A percentile compares a stretch with the other conserved stretches of the same genome.
Evolutionary conservation across 805 yeast genomes (phyloP).

Genomic region (Saccharomycopsis amapae): DNA sequence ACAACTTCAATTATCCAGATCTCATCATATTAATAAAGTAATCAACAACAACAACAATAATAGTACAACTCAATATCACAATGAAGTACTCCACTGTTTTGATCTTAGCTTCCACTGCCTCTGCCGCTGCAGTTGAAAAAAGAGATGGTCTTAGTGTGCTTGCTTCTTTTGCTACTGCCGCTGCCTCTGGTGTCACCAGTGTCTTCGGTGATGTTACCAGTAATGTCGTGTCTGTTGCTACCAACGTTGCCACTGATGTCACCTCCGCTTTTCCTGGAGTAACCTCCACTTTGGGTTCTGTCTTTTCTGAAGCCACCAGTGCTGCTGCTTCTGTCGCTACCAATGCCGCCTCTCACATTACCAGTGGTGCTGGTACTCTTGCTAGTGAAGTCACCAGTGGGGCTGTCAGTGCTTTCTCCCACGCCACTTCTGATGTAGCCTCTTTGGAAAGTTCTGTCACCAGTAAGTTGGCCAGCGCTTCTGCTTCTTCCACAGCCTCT

Average conservation of each 20-base stretch:
- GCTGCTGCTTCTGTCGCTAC: constrained; percentile 12
- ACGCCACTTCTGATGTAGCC: constrained; percentile 9
- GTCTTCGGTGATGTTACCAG: constrained; percentile 11
- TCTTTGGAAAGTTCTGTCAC: constrained; percentile 6
- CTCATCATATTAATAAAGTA: background rate
- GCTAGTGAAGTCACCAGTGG: constrained; percentile 10
- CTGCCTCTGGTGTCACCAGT: constrained; percentile 8
- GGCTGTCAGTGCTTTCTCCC: constrained; percentile 5
- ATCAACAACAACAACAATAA: background rate
- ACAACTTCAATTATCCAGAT: background rate
- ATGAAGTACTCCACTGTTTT: constrained; percentile 9
- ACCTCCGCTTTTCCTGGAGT: constrained; percentile 7
- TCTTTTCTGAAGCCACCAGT: background rate
- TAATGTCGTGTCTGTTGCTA: constrained; percentile 8
- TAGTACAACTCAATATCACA: background rate
- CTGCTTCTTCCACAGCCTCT: constrained; percentile 4
- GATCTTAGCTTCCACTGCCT: background rate
- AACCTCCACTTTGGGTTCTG: background rate
- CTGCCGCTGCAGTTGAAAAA: constrained; percentile 10
- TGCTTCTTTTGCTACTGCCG: background rate
- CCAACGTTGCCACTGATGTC: constrained; percentile 5
- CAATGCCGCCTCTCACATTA: constrained; percentile 6
- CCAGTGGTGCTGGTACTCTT: constrained; percentile 8
- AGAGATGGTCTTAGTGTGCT: constrained; percentile 5
- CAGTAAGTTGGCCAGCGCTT: background rate